phyloP scores from a whole-genome alignment of 805 yeast genomes.

The Maudiozyma serrabonitensis region DNA sequence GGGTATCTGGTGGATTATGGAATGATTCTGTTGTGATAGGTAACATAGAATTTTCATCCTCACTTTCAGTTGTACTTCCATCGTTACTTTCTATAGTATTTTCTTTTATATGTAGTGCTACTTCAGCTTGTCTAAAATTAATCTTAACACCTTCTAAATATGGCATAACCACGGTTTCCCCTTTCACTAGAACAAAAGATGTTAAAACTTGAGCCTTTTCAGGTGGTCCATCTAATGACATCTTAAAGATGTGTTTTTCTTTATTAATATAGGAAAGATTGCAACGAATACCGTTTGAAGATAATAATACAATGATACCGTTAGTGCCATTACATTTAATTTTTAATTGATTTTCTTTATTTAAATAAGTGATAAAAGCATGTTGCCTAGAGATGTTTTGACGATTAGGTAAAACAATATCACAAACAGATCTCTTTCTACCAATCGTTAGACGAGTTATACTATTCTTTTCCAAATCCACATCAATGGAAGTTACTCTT shows the following conservation, averaged over 20 bases:
- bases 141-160: constrained; percentile 49
- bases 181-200: constrained; percentile 32
- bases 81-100: constrained; percentile 38
- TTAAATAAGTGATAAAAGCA: constrained; percentile 32
- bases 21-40: constrained; percentile 14
- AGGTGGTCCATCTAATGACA: constrained; percentile 4
- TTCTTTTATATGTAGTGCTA: constrained; percentile 41
- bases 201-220: constrained; percentile 14
- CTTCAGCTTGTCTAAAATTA: constrained; percentile 48
- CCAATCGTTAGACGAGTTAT: constrained; percentile 22
- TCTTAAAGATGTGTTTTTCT: constrained; percentile 16
- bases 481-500: not conserved
- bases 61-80: constrained; percentile 29
- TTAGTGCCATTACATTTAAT: constrained; percentile 75
- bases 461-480: constrained; percentile 13
- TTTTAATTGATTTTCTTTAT: constrained; percentile 33
- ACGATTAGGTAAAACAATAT: constrained; percentile 24
- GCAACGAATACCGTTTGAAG: constrained; percentile 32
- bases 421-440: constrained; percentile 24
- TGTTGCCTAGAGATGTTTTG: constrained; percentile 29
- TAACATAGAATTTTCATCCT: constrained; percentile 27
- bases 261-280: constrained; percentile 17
- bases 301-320: constrained; percentile 62
- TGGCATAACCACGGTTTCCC: constrained; percentile 60
- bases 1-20: not conserved